A percentile compares a stretch with the other conserved stretches of the same genome.
These are phyloP conservation scores for Ilex paraguariensis DNA, from an alignment of 305 asterid genomes.

Conservation along the genomic window DNA sequence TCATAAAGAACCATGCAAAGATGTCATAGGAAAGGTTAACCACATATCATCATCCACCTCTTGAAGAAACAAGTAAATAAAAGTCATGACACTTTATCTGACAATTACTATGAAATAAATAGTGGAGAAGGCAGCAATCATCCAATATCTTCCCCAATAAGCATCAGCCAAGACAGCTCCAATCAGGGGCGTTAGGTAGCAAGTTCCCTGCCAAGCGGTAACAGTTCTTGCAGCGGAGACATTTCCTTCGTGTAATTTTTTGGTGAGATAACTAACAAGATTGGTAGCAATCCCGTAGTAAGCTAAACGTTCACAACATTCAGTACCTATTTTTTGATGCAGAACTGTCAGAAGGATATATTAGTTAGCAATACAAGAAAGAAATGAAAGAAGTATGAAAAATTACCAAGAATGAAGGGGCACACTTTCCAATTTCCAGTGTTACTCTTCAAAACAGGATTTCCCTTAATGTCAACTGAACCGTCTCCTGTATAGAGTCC, in stretches of 20 bases:
- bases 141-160: conserved; percentile 99
- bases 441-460: conserved; percentile 73
- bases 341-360: conserved; percentile 14
- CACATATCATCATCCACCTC: neutral
- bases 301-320: conserved; percentile 94
- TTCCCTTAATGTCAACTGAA: conserved; percentile 90
- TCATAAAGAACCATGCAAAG: too few species aligned
- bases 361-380: conserved; percentile 2
- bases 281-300: conserved; percentile 91
- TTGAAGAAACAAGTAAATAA: neutral
- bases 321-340: conserved; percentile 60
- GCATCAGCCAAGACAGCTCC: conserved; percentile 98
- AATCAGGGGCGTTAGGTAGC: conserved; percentile 87
- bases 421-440: conserved; percentile 99
- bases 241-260: conserved; percentile 85
- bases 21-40: neutral
- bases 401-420: conserved; percentile 86
- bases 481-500: conserved; percentile 78
- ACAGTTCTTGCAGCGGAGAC: conserved; percentile 91
- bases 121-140: conserved; percentile 88
- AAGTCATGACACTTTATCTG: neutral
- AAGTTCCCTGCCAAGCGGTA: conserved; percentile 97
- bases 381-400: conserved; percentile 1
- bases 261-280: conserved; percentile 90
- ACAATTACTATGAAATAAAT: conserved; percentile 72